These are phyloP conservation scores for Diaporthe vexans DNA, from an alignment of 2,329 filamentous ascomycete species.

Conservation along the genomic window DNA sequence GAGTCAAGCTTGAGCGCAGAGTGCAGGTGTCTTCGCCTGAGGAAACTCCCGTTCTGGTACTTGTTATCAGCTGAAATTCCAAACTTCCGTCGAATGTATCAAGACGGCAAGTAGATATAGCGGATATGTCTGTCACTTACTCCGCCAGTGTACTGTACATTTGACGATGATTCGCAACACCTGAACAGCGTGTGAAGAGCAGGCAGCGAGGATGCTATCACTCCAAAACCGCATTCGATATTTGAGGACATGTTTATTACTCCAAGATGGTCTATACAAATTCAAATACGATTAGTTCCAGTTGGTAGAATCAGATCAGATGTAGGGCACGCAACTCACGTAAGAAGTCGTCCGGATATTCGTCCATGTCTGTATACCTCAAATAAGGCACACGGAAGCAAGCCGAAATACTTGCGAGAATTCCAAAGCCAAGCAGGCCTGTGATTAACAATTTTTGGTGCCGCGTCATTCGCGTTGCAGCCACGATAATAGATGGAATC, in stretches of 20 bases:
- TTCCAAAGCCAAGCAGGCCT: not conserved
- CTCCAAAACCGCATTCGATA: constrained; percentile 17
- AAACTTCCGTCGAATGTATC: not conserved
- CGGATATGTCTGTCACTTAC: not conserved
- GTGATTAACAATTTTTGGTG: not conserved
- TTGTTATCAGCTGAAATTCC: not conserved
- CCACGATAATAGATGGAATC: not conserved
- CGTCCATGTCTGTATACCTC: not conserved
- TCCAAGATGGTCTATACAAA: not conserved
- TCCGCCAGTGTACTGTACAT: not conserved
- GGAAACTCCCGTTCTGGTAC: not conserved
- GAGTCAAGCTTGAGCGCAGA: constrained; percentile 5
- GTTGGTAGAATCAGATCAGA: no score
- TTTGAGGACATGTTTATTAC: constrained; percentile 6
- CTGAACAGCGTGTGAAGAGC: not conserved
- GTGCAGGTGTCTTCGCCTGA: not conserved
- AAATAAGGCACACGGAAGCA: constrained; percentile 5
- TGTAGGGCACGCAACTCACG: not conserved
- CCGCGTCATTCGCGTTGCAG: not conserved
- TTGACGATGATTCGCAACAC: not conserved
- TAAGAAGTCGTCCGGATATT: not conserved
- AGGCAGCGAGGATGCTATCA: constrained; percentile 4
- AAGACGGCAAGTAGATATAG: not conserved
- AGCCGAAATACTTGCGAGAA: constrained; percentile 3
- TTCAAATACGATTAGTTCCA: not conserved